A percentile compares a stretch with the other conserved stretches of the same genome.
Evolutionary conservation across 208 protist species (phyloP).

Genomic region (Leishmania amazonensis): DNA sequence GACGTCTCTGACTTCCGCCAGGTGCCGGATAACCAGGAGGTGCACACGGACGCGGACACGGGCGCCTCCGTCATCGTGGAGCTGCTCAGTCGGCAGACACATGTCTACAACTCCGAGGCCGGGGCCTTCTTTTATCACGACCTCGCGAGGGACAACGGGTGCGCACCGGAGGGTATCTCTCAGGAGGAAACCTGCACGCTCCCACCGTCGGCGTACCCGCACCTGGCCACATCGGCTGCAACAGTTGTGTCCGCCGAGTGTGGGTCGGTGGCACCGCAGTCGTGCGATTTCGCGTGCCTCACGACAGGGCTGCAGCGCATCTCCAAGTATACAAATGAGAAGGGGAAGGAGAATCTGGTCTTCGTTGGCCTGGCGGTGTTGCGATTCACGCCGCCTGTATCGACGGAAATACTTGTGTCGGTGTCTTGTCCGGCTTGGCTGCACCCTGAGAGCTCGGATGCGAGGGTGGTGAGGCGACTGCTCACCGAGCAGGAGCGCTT

Average conservation of each 20-base stretch:
- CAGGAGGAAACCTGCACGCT: conserved; percentile 9
- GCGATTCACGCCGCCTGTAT: conserved; percentile 56
- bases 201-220: conserved; percentile 36
- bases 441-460: conserved; percentile 67
- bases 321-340: conserved; percentile 75
- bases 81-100: conserved; percentile 51
- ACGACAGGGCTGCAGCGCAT: conserved; percentile 56
- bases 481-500: conserved; percentile 45
- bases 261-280: conserved; percentile 4
- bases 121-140: conserved; percentile 68
- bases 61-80: conserved; percentile 72
- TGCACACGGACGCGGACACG: conserved; percentile 59
- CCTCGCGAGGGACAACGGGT: conserved; percentile 69
- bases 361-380: conserved; percentile 61
- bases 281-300: conserved; percentile 54
- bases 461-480: conserved; percentile 42
- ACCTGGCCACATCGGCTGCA: conserved; percentile 13
- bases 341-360: conserved; percentile 68
- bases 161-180: conserved; percentile 17
- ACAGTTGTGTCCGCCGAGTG: background rate
- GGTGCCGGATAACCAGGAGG: conserved; percentile 82
- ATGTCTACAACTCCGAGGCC: conserved; percentile 45
- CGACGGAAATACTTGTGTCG: conserved; percentile 67
- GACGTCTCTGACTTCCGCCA: conserved; percentile 77
- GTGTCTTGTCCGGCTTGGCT: conserved; percentile 56